phyloP scores from a whole-genome alignment of 2,329 filamentous ascomycete species.

The Monosporascus sp. region DNA sequence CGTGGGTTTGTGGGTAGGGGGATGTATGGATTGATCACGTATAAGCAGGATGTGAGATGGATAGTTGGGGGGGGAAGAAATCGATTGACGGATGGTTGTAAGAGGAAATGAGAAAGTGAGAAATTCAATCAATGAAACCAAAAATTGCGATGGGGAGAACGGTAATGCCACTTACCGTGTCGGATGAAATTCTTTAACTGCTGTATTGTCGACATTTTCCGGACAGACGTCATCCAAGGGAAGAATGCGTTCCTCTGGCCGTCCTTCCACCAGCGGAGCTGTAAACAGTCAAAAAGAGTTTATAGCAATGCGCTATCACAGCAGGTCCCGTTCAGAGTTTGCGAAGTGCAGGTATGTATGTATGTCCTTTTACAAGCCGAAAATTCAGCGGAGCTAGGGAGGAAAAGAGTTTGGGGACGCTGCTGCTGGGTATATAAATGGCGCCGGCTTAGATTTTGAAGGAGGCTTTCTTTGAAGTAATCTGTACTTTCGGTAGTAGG shows the following conservation, averaged over 20 bases:
- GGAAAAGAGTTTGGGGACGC: background rate
- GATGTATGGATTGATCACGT: no score
- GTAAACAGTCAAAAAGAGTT: background rate
- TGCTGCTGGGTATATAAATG: no score
- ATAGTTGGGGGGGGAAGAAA: no score
- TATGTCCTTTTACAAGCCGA: background rate
- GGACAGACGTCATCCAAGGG: constrained; percentile 17
- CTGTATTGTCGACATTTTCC: constrained; percentile 69
- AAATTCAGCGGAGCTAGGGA: background rate
- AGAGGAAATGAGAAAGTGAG: background rate
- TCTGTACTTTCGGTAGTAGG: background rate
- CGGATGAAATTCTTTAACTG: constrained; percentile 98
- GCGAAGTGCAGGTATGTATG: background rate
- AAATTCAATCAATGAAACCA: constrained; percentile 1
- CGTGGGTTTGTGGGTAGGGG: no score
- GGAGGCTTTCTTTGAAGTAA: background rate
- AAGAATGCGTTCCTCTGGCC: constrained; percentile 3
- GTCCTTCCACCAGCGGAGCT: constrained; percentile 1
- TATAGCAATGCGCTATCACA: background rate
- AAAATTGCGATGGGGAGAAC: constrained; percentile 1
- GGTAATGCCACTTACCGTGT: constrained; percentile 54
- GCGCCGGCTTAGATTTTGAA: no score
- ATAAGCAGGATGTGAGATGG: no score
- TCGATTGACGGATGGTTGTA: background rate
- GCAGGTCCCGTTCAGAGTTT: background rate